Evolutionary conservation across 441 rosid genomes (phyloP), one percentile per base, ranked within the genome.

Genomic region (Erodium moschatum): DNA sequence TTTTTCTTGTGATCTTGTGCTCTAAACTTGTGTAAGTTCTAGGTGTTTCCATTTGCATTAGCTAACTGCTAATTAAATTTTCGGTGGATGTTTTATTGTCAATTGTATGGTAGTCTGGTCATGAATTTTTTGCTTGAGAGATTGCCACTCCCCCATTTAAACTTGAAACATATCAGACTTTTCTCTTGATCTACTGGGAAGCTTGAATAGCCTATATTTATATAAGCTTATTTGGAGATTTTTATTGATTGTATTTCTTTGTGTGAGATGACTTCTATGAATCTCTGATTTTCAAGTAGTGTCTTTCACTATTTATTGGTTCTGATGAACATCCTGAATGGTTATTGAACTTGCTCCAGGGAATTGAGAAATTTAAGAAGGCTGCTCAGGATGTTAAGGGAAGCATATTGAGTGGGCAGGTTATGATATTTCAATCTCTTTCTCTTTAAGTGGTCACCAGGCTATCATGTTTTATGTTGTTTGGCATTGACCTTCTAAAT

Each of bases 351-450:
- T 77, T 66, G 11, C 35, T 77, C 69, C 79, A 95, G 97, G 99
- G 98, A 61, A 90, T 95, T 79, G 99, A 92, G 79, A 95, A 82
- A 75, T 95, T 95, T 83, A 86, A 84, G 82, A 95, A 90, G 81
- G 95, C 95, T 69, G 90, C 85, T 68, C 89, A 86, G 79, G 91
- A 88, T 74, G 86, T 95, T 69, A 77, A 83, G 72, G 97, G 96
- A 69, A 87, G 80, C 65, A 79, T 72, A 66, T 83, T 91, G 73
- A 85, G 89, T 76, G 97, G 97, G 72, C 87, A 90, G 87, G 97
- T 80, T 80, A 70, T 77, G 46, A 42, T 67, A 35, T 66, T 58
- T 68, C 13, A 70, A 24, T 12, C 20, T 69, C 38, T 65, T 9
- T 24, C 7, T 24, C 16, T 69, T 33, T n/a, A 11, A 27, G 66